phyloP scores from a whole-genome alignment of 345 rosid genomes.

The Trapa bicornis region DNA sequence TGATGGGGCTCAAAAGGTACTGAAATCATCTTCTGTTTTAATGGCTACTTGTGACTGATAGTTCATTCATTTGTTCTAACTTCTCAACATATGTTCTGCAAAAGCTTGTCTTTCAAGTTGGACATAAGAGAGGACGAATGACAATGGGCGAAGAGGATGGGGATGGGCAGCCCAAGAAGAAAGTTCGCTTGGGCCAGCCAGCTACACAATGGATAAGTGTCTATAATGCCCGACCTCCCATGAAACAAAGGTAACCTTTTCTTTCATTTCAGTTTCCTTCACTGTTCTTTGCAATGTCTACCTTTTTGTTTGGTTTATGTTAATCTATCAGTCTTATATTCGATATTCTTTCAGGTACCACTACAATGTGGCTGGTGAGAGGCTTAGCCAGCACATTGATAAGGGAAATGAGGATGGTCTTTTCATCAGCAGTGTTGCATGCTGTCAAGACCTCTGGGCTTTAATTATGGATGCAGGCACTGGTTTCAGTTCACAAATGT shows the following conservation, averaged over 20 bases:
- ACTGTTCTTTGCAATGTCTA: background rate
- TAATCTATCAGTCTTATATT: background rate
- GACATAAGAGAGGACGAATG: conserved; percentile 55
- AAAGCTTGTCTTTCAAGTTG: conserved; percentile 53
- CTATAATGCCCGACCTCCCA: conserved; percentile 37
- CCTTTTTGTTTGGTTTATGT: background rate
- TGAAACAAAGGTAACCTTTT: conserved; percentile 38
- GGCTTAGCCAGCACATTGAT: conserved; percentile 39
- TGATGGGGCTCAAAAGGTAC: conserved; percentile 62
- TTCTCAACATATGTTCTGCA: background rate
- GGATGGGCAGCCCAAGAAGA: conserved; percentile 39
- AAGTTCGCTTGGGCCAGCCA: conserved; percentile 38
- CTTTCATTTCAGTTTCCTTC: no score
- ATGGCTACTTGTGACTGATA: background rate
- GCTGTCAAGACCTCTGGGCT: conserved; percentile 46
- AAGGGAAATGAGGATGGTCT: conserved; percentile 49
- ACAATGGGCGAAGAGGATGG: conserved; percentile 44
- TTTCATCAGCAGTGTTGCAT: conserved; percentile 38
- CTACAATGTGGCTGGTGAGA: conserved; percentile 39
- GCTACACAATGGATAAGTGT: conserved; percentile 48
- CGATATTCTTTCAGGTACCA: conserved; percentile 27
- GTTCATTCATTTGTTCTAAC: background rate
- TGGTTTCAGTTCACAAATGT: conserved; percentile 35
- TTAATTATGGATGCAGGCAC: conserved; percentile 52
- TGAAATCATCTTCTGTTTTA: background rate